Evolutionary conservation across 371 early-diverging fungal genomes (phyloP), one percentile per base, ranked within the genome.

Genomic region (Paraphysoderma sedebokerense): DNA sequence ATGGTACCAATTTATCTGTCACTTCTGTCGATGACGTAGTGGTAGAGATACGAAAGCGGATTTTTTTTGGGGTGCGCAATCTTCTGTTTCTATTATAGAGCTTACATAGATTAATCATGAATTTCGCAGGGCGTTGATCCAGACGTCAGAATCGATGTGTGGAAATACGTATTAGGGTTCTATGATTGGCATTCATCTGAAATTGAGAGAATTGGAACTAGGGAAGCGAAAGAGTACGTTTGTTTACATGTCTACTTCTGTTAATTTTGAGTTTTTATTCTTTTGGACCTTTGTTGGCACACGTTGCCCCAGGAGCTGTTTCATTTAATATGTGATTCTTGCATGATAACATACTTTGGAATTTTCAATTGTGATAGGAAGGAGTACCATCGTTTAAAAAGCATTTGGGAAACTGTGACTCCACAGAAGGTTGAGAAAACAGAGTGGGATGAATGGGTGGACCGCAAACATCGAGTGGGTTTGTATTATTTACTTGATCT

Each of bases 121-220:
- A n/a, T n/a, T 26, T 48, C 55, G n/a, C 58, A 66, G 50, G 86
- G 93, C 1, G 55, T 88, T 0, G 82, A 87, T 19, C 70, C 72
- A 22, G 87, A 87, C 49, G 71, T 90, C 40, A 75, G 91, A 4
- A 73, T 81, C 19, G 78, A 83, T 44, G 87, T 86, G 4, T 93
- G 89, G 91, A 86, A 83, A 58, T 93, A 80, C 49, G 58, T 93
- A 28, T 57, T 92, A 30, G 78, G 74, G 1, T 68, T 91, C 3
- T 87, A 86, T 51, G 77, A 87, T 3, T 92, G 89, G 89, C 61
- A 76, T 17, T 82, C 82, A 9, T 81, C 78, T 3, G 81, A 78
- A 49, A 65, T 63, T 13, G 83, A 87, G 53, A 77, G 89, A 30
- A 60, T 70, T 29, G 70, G 59, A 5, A 76, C 82, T 17, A 69